A percentile compares a stretch with the other conserved stretches of the same genome.
phyloP scores from a whole-genome alignment of 129 eudicot species.

The Flaveria linearis region DNA sequence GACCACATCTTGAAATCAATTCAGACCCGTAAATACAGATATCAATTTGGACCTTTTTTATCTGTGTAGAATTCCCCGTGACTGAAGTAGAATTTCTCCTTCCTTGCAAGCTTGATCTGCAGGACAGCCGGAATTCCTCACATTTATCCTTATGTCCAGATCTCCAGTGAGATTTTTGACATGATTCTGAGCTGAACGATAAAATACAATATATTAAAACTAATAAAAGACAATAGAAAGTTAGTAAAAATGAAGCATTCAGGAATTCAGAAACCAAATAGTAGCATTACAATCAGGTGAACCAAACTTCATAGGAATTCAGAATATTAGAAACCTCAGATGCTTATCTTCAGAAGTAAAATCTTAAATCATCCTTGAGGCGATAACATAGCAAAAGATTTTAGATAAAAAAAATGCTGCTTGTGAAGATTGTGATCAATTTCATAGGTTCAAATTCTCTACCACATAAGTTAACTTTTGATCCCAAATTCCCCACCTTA shows the following conservation, averaged over 20 bases:
- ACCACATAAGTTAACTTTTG: neutral
- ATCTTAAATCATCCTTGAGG: constrained; percentile 10
- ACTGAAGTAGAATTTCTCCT: constrained; percentile 33
- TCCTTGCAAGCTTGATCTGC: constrained; percentile 44
- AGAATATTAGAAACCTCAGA: neutral
- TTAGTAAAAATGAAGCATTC: neutral
- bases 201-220: neutral
- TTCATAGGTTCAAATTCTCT: neutral
- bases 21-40: neutral
- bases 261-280: neutral
- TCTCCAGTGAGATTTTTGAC: constrained; percentile 73
- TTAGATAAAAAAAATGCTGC: neutral
- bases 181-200: constrained; percentile 65
- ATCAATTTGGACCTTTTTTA: constrained; percentile 51
- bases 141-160: constrained; percentile 65
- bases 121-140: constrained; percentile 34
- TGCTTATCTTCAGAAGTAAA: constrained; percentile 11
- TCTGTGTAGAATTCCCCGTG: constrained; percentile 43
- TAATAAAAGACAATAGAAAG: neutral
- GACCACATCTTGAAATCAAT: neutral
- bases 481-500: constrained; percentile 12
- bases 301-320: constrained; percentile 7
- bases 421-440: neutral
- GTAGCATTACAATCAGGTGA: constrained; percentile 1
- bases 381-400: neutral